Evolutionary conservation across 2,329 filamentous ascomycete species (phyloP), one percentile per base, ranked within the genome.

Genomic region (Cytospora piceae): DNA sequence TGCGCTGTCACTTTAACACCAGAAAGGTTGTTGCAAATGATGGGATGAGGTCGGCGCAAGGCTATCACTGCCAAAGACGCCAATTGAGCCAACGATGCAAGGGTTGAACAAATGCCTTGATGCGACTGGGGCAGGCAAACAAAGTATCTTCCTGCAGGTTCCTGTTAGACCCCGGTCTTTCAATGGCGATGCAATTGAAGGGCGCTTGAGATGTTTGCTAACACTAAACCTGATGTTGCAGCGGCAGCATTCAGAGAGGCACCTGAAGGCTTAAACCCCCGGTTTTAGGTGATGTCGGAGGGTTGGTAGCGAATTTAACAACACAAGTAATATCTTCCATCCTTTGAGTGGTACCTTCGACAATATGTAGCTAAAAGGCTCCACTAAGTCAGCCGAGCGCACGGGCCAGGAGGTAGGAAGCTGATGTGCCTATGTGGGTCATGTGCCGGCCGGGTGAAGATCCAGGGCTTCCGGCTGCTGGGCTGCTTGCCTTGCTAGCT

Each of bases 31-130:
- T 52, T 42, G 34, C 39, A 29, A 57, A 53, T 34, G 22, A 24
- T 42, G 56, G 42, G 42, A 57, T 51, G 61, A 63, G 39, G 42
- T 63, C 46, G 56, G 37, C 37, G 52, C 61, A 63, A 63, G 61
- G 61, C 61, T 63, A 34, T 46, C 34, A 46, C n/a, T 49, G 46
- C 46, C 46, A n/a, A 31, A 49, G 32, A 31, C 27, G 22, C 34
- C 24, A 39, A 17, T 31, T n/a, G 53, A 39, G 54, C 59, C 59
- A 61, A 61, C 46, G 32, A 39, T n/a, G 9, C n/a, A 53, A 15
- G 22, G 39, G 42, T 17, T 49, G 29, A 32, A 15, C 51, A 62
- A 24, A 56, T 32, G 59, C 51, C 54, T 63, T 63, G 60, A 34
- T 24, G 29, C 31, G 31, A 39, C 15, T 20, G 11, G 34, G 46